Percentiles rank a stretch among this genome's conserved stretches.
phyloP scores from a whole-genome alignment of 768 basidiomycete species.

The Calocera cornea region DNA sequence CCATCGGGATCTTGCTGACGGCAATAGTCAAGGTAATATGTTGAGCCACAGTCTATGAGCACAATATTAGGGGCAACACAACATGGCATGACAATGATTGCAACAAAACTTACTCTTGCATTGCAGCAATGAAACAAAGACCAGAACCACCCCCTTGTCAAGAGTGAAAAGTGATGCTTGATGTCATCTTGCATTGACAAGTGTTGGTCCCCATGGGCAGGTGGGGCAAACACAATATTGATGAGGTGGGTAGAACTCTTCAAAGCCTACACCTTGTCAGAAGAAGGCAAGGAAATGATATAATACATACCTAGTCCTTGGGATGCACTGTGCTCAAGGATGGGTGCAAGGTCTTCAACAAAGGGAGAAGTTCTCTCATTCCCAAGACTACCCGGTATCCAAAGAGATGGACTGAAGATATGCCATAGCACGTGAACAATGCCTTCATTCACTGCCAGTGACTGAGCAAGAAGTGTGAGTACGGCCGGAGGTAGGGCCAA shows the following conservation, averaged over 20 bases:
- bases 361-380: no score
- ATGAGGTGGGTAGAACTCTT: neutral
- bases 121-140: neutral
- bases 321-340: neutral
- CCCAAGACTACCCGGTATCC: no score
- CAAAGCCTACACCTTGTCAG: neutral
- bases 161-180: neutral
- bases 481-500: neutral
- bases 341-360: no score
- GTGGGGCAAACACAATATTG: neutral
- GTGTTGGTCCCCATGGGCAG: neutral
- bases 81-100: neutral
- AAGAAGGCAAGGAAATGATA: neutral
- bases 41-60: neutral
- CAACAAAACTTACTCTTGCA: neutral
- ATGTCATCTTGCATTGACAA: neutral
- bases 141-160: neutral
- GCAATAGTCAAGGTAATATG: neutral
- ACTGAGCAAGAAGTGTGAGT: neutral
- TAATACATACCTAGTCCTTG: neutral
- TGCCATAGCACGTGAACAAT: no score
- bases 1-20: neutral
- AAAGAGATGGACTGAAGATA: no score
- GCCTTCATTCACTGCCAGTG: no score
- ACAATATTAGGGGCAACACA: neutral